Evolutionary conservation across 257 asterid species (phyloP).

Genomic region (Agastache rugosa): DNA sequence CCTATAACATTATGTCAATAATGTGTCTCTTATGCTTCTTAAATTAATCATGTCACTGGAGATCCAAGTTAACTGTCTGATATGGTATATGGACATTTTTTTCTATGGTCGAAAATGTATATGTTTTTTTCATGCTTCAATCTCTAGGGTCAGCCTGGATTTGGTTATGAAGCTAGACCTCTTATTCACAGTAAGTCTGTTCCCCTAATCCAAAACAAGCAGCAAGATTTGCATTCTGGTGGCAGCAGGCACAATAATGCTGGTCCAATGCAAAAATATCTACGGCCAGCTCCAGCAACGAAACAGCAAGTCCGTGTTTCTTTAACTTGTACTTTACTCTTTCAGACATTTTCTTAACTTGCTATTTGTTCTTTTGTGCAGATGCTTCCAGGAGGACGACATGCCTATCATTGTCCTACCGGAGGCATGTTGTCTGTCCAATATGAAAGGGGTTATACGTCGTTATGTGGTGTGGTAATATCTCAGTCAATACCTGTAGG

Average conservation of each 20-base stretch:
- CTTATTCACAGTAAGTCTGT: slow-evolving; percentile 74
- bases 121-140: slow-evolving; percentile 28
- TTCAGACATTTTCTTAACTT: neutral
- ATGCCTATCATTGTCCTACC: slow-evolving; percentile 62
- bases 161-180: slow-evolving; percentile 73
- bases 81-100: neutral
- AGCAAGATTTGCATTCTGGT: slow-evolving; percentile 72
- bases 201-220: slow-evolving; percentile 80
- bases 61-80: neutral
- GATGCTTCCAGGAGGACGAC: slow-evolving; percentile 80
- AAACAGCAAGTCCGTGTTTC: slow-evolving; percentile 60
- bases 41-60: slow-evolving; percentile 1
- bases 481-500: slow-evolving; percentile 73
- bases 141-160: slow-evolving; percentile 64
- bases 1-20: neutral
- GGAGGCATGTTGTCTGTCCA: slow-evolving; percentile 69
- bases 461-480: slow-evolving; percentile 58
- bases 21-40: neutral
- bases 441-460: slow-evolving; percentile 65
- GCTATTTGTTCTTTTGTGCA: slow-evolving; percentile 34
- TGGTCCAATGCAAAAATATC: slow-evolving; percentile 66
- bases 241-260: slow-evolving; percentile 56
- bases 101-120: slow-evolving; percentile 1
- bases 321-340: neutral
- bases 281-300: slow-evolving; percentile 61